phyloP scores from a whole-genome alignment of 129 eudicot genomes.

The Ambrosia trifida region DNA sequence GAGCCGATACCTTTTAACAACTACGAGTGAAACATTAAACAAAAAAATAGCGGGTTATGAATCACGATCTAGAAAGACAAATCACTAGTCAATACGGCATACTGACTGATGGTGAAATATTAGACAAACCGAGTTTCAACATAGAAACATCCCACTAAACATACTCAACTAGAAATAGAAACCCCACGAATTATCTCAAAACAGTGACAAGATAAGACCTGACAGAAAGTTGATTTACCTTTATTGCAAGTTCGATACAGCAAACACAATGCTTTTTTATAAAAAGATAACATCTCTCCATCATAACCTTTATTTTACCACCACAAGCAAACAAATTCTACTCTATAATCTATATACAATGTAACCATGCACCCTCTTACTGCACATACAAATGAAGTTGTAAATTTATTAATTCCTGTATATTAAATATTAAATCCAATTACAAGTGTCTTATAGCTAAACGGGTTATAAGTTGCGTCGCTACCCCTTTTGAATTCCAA shows the following conservation, averaged over 20 bases:
- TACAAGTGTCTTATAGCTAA: no score
- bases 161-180: conserved; percentile 37
- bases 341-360: not conserved
- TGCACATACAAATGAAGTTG: no score
- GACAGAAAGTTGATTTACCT: conserved; percentile 34
- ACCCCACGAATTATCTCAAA: conserved; percentile 32
- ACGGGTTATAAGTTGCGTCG: no score
- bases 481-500: no score
- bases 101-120: conserved; percentile 9
- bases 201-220: conserved; percentile 37
- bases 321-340: not conserved
- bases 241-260: conserved; percentile 38
- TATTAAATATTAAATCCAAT: no score
- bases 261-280: conserved; percentile 32
- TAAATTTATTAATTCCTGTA: no score
- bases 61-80: not conserved
- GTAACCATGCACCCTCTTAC: no score
- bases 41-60: not conserved
- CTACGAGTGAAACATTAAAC: no score
- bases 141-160: conserved; percentile 24
- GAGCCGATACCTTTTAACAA: no score
- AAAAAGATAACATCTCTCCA: conserved; percentile 7
- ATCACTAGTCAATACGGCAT: not conserved
- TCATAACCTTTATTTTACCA: conserved; percentile 11
- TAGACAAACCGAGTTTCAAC: conserved; percentile 26